These are phyloP conservation scores for Xylariaceae sp. DNA, from an alignment of 2,329 filamentous ascomycete species.

Conservation along the genomic window DNA sequence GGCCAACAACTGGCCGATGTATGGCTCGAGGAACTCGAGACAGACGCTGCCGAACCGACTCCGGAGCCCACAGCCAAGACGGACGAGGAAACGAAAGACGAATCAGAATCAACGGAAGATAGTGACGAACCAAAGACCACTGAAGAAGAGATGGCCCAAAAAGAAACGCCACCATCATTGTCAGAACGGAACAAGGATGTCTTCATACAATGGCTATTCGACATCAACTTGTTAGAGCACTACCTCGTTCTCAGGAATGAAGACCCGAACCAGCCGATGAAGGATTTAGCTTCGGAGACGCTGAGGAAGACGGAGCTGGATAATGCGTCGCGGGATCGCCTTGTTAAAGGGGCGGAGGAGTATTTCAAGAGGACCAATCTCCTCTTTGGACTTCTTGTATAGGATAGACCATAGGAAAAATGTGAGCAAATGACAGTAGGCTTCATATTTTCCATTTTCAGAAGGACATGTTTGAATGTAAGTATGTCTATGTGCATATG, in stretches of 20 bases:
- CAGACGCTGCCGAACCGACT: constrained; percentile 18
- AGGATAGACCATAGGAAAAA: too few species aligned
- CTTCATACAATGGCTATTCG: constrained; percentile 58
- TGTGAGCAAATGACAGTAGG: too few species aligned
- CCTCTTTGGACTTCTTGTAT: constrained; percentile 72
- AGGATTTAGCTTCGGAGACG: constrained; percentile 44
- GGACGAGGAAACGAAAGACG: constrained; percentile 3
- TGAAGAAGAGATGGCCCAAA: constrained; percentile 2
- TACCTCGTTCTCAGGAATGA: constrained; percentile 36
- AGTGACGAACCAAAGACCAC: constrained; percentile 6
- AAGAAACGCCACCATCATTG: constrained; percentile 2
- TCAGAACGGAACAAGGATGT: constrained; percentile 41
- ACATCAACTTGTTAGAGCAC: constrained; percentile 48
- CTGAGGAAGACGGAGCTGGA: constrained; percentile 46
- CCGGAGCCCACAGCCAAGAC: constrained; percentile 12
- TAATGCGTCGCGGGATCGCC: constrained; percentile 45
- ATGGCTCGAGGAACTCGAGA: constrained; percentile 44
- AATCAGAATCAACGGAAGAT: background rate
- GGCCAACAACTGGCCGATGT: constrained; percentile 44
- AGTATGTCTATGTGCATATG: background rate
- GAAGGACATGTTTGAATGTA: too few species aligned
- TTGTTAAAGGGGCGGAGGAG: constrained; percentile 63
- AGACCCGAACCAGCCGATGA: constrained; percentile 30
- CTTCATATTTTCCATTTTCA: too few species aligned
- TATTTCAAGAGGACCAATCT: constrained; percentile 82